A percentile compares a stretch with the other conserved stretches of the same genome.
Conservation (phyloP, 73 alveolate species). For the Tetrahymena elliotti region DNA sequence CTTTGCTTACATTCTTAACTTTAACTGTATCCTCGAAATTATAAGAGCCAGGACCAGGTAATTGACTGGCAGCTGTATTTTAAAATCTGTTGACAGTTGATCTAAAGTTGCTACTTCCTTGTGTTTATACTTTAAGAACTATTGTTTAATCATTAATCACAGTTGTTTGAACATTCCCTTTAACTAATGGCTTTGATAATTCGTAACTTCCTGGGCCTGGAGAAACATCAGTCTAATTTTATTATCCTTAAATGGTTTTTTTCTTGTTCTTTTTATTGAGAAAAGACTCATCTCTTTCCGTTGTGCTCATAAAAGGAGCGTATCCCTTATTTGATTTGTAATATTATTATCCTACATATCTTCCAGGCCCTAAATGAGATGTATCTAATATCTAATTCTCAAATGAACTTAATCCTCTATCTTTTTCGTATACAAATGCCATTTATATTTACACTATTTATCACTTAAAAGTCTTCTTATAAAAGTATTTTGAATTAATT, state of each 20-base stretch:
- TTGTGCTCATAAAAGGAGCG: background rate
- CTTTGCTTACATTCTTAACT: background rate
- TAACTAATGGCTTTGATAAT: background rate
- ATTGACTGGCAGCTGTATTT: background rate
- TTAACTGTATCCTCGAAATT: background rate
- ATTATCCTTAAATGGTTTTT: background rate
- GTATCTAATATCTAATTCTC: background rate
- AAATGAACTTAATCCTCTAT: background rate
- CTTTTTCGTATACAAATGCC: background rate
- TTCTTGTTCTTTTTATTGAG: background rate
- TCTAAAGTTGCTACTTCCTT: background rate
- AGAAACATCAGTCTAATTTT: background rate
- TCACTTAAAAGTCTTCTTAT: background rate
- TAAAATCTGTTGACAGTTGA: background rate
- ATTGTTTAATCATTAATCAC: background rate
- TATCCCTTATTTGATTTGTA: background rate
- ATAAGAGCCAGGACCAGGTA: background rate
- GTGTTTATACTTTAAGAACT: background rate
- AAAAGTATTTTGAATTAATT: background rate
- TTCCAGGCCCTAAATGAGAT: background rate
- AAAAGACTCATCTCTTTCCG: background rate
- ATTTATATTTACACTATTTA: background rate
- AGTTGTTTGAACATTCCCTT: background rate
- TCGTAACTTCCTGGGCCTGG: background rate
- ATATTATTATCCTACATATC: background rate